These are phyloP conservation scores for Hypoxylon perforatum DNA, from an alignment of 495 filamentous ascomycete genomes.

Conservation along the genomic window DNA sequence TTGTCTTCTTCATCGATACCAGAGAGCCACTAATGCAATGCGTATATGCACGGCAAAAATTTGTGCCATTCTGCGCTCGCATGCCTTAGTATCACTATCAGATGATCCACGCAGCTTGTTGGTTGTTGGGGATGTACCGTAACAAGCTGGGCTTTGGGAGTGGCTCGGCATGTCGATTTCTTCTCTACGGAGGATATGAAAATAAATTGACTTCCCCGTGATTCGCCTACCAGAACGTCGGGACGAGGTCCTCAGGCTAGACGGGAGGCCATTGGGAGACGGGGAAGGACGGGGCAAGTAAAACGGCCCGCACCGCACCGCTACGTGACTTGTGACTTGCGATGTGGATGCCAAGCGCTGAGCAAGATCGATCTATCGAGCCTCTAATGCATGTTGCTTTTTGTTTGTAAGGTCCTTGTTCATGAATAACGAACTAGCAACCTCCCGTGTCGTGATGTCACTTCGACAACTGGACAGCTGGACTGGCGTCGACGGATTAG, in stretches of 20 bases:
- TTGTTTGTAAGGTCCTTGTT: neutral
- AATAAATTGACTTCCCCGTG: neutral
- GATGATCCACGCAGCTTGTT: constrained; percentile 25
- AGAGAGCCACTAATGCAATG: constrained; percentile 28
- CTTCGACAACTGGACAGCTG: neutral
- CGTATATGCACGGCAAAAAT: constrained; percentile 9
- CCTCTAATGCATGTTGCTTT: constrained; percentile 5
- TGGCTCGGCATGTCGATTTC: neutral
- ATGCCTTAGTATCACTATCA: constrained; percentile 22
- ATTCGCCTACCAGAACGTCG: constrained; percentile 23
- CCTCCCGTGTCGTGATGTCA: neutral
- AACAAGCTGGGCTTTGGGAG: neutral
- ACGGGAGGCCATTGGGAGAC: constrained; percentile 8
- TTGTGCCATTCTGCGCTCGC: neutral
- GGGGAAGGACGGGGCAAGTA: neutral
- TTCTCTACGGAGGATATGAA: neutral
- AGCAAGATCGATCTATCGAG: constrained; percentile 23
- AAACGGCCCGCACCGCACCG: constrained; percentile 38
- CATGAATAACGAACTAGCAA: neutral
- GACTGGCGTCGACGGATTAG: constrained; percentile 2
- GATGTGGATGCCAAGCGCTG: constrained; percentile 23
- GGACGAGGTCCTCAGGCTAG: constrained; percentile 6
- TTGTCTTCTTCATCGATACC: constrained; percentile 19
- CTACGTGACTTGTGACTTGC: constrained; percentile 28
- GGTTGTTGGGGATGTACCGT: constrained; percentile 14